A percentile compares a stretch with the other conserved stretches of the same genome.
Evolutionary conservation across 2,329 filamentous ascomycete genomes (phyloP).

Genomic region (Podosphaera fusca): DNA sequence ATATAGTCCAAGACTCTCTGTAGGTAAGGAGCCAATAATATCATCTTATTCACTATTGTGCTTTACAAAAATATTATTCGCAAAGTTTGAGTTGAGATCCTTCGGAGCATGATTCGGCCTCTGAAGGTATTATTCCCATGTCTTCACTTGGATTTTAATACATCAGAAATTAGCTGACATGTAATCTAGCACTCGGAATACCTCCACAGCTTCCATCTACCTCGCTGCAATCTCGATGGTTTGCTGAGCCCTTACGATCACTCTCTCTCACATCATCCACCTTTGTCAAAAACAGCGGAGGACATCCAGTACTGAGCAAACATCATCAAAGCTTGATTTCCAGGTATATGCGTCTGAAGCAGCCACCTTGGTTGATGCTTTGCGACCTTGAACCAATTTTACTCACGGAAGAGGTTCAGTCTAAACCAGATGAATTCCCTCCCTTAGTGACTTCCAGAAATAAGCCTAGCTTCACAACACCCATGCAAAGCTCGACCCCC

Average conservation of each 20-base stretch:
- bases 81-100: constrained; percentile 8
- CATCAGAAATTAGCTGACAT: background rate
- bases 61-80: constrained; percentile 6
- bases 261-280: constrained; percentile 28
- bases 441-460: background rate
- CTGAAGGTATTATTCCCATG: constrained; percentile 12
- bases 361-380: constrained; percentile 38
- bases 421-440: background rate
- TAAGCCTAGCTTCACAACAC: background rate
- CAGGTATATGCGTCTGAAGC: constrained; percentile 40
- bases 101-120: constrained; percentile 11
- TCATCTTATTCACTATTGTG: constrained; percentile 5
- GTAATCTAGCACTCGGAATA: constrained; percentile 23
- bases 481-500: background rate
- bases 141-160: background rate
- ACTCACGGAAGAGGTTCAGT: constrained; percentile 13
- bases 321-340: constrained; percentile 37
- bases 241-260: constrained; percentile 42
- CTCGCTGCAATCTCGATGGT: constrained; percentile 42
- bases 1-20: constrained; percentile 57
- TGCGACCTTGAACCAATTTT: constrained; percentile 33
- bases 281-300: constrained; percentile 37
- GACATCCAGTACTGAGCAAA: constrained; percentile 36
- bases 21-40: constrained; percentile 41
- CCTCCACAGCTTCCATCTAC: constrained; percentile 34